Conservation (phyloP, 176 grass and related monocot genomes). For the Cenchrus fungigraminus region DNA sequence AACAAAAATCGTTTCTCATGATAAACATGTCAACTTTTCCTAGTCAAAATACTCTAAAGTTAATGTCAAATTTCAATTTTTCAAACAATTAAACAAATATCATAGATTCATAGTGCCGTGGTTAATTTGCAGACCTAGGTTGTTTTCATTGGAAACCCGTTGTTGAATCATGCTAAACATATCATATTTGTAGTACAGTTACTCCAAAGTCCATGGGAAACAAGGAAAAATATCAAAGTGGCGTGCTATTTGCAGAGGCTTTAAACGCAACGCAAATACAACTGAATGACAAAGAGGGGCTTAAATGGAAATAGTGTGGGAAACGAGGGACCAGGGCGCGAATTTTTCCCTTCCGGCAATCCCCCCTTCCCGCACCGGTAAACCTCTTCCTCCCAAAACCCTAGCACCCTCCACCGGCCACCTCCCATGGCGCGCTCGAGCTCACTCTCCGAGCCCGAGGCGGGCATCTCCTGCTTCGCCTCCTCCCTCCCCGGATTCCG, state of each 20-base stretch:
- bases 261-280: too few relatives aligned
- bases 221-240: background rate
- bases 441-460: slow-evolving; percentile 77
- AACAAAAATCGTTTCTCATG: background rate
- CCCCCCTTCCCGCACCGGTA: background rate
- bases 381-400: slow-evolving; percentile 35
- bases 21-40: too few relatives aligned
- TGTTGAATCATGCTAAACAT: background rate
- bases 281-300: background rate
- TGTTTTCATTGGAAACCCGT: background rate
- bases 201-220: background rate
- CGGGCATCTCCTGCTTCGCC: slow-evolving; percentile 85
- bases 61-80: too few relatives aligned
- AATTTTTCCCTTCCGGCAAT: background rate
- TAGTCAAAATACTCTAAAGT: too few relatives aligned
- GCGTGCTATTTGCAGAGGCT: background rate
- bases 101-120: too few relatives aligned
- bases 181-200: background rate
- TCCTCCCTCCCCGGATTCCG: slow-evolving; percentile 81
- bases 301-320: background rate
- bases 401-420: slow-evolving; percentile 36
- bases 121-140: too few relatives aligned
- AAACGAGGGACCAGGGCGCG: background rate
- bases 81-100: too few relatives aligned
- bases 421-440: slow-evolving; percentile 63